Evolutionary conservation across 2,329 filamentous ascomycete genomes (phyloP).

Genomic region (Colletotrichum eremochloae): DNA sequence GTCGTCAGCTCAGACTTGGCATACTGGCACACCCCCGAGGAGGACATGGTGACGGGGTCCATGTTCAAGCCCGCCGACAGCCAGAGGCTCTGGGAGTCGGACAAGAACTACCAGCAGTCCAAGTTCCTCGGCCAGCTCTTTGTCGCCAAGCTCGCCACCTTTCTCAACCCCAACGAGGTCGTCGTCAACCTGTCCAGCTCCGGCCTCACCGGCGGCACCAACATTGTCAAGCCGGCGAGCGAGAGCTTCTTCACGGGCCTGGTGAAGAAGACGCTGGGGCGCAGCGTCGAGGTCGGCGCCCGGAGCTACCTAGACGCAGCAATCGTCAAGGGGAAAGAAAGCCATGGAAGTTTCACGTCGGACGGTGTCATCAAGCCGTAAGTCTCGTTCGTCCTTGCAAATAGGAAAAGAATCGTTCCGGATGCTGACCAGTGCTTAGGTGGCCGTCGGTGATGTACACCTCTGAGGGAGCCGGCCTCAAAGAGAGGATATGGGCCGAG

Average conservation of each 20-base stretch:
- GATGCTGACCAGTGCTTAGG: neutral
- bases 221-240: constrained; percentile 50
- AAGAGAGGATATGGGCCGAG: constrained; percentile 36
- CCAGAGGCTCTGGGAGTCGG: constrained; percentile 43
- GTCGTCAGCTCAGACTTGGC: constrained; percentile 50
- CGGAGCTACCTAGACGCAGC: constrained; percentile 61
- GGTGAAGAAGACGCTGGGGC: constrained; percentile 46
- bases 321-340: constrained; percentile 60
- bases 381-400: constrained; percentile 45
- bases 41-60: constrained; percentile 44
- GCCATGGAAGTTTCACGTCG: constrained; percentile 63
- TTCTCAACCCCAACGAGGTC: constrained; percentile 56
- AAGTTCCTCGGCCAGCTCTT: constrained; percentile 55
- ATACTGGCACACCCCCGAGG: constrained; percentile 42
- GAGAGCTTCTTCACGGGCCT: constrained; percentile 41
- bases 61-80: constrained; percentile 51
- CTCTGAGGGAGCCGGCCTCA: constrained; percentile 26
- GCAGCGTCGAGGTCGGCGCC: constrained; percentile 55
- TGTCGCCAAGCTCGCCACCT: constrained; percentile 52
- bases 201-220: constrained; percentile 58
- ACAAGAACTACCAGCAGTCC: constrained; percentile 45
- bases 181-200: constrained; percentile 63
- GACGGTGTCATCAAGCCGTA: constrained; percentile 61
- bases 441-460: constrained; percentile 40
- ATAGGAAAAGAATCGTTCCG: no score